phyloP scores from a whole-genome alignment of 2,329 filamentous ascomycete species.

The Colletotrichum melonis region DNA sequence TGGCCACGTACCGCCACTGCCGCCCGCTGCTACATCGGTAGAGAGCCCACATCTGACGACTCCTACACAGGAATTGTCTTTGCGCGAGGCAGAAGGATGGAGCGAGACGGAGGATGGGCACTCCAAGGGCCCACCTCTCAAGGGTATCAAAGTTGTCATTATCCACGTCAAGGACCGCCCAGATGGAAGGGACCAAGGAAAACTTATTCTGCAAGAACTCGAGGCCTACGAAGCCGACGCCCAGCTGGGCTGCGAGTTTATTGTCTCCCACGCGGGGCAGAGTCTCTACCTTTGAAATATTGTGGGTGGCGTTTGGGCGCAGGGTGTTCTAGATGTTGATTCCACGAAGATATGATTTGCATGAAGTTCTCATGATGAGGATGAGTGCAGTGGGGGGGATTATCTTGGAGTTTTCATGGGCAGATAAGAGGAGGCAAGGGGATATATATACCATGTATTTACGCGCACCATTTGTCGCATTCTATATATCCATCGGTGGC shows the following conservation, averaged over 20 bases:
- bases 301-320: background rate
- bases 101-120: constrained; percentile 30
- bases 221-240: constrained; percentile 71
- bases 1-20: constrained; percentile 59
- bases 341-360: constrained; percentile 1
- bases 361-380: constrained; percentile 6
- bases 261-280: constrained; percentile 76
- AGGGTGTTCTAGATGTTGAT: background rate
- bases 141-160: constrained; percentile 82
- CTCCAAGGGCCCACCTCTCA: constrained; percentile 62
- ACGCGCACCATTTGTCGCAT: background rate
- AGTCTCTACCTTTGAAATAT: constrained; percentile 60
- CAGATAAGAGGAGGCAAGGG: background rate
- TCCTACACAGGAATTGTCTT: constrained; percentile 58
- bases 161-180: constrained; percentile 95
- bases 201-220: constrained; percentile 78
- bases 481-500: constrained; percentile 22
- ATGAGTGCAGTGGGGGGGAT: background rate
- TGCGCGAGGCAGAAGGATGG: constrained; percentile 49
- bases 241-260: constrained; percentile 82
- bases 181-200: constrained; percentile 74
- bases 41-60: constrained; percentile 57
- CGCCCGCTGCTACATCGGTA: constrained; percentile 40
- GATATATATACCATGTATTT: constrained; percentile 4
- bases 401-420: constrained; percentile 12